A percentile compares a stretch with the other conserved stretches of the same genome.
phyloP scores from a whole-genome alignment of 2,329 filamentous ascomycete genomes.

The Calonectria hongkongensis region DNA sequence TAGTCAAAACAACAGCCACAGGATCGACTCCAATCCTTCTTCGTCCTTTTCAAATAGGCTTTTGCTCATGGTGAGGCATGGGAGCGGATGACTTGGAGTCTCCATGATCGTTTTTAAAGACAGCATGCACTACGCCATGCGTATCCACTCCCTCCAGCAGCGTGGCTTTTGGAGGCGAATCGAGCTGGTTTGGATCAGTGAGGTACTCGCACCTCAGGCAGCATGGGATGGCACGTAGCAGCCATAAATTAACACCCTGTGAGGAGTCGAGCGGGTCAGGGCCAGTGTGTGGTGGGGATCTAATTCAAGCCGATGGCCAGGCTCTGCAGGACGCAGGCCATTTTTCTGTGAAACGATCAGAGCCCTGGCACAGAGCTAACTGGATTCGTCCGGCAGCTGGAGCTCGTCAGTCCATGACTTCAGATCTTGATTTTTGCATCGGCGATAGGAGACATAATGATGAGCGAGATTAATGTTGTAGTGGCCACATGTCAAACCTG shows the following conservation, averaged over 20 bases:
- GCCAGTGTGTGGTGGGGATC: slow-evolving; percentile 37
- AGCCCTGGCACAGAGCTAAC: slow-evolving; percentile 48
- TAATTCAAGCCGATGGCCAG: slow-evolving; percentile 34
- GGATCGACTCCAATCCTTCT: slow-evolving; percentile 50
- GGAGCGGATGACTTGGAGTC: background rate
- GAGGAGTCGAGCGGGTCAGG: slow-evolving; percentile 39
- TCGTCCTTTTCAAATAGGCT: slow-evolving; percentile 39
- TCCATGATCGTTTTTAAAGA: background rate
- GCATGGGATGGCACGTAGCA: slow-evolving; percentile 22
- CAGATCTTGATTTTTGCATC: slow-evolving; percentile 26
- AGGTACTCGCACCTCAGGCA: background rate
- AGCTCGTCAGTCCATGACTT: slow-evolving; percentile 34
- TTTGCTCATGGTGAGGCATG: background rate
- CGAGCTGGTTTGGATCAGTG: slow-evolving; percentile 3
- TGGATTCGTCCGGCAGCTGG: slow-evolving; percentile 42
- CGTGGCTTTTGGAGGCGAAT: slow-evolving; percentile 4
- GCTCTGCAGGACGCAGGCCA: slow-evolving; percentile 33
- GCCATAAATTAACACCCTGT: slow-evolving; percentile 37
- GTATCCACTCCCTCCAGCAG: background rate
- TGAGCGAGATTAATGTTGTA: background rate
- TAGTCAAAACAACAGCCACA: slow-evolving; percentile 47
- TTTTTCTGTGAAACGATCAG: slow-evolving; percentile 48
- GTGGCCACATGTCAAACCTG: slow-evolving; percentile 1
- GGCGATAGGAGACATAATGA: background rate
- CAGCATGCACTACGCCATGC: background rate